Base-by-base conservation (phyloP, 495 filamentous ascomycete genomes). In the Clohesyomyces aquaticus region DNA sequence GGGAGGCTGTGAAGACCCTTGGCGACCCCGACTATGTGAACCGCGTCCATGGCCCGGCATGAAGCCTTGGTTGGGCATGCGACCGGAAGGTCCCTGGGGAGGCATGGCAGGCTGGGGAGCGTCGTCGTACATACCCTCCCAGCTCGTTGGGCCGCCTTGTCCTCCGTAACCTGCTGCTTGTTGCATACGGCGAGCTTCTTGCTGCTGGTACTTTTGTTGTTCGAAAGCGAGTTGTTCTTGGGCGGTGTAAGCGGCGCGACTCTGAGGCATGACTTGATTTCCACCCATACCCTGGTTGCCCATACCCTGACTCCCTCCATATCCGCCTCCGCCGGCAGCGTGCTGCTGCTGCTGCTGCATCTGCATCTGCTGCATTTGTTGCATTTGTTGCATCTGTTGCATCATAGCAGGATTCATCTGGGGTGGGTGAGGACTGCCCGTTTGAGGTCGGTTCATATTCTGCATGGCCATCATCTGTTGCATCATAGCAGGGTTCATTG, bases 81-180 rank as follows among this genome's bases (percentile, higher is more conserved):
- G 80, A 52, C 79, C 78, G 26, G 82, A 78, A 22, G 82, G 82
- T 50, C 83, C 83, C 2, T 75, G 73, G 14, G 69, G 69, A 52
- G 79, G 79, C 58, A 87, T 83, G 59, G 87, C 86, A 9, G 92
- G 92, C 70, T 93, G 91, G 22, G 95, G 95, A 1, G 96, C 91
- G 73, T 97, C 94, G 73, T 98, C 94, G 74, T 98, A 98, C 94
- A 98, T 98, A 57, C 94, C 94, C 75, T 98, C 94, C 93, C 94
- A 98, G 22, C 88, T 91, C 22, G 90, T 93, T 23, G 88, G 87
- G 3, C 81, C 82, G 41, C 82, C 83, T 26, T 65, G 46, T 50
- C 54, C 74, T 60, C 68, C 71, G 53, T 72, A 72, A n/a, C 67
- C 71, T 23, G 46, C 60, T 45, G 41, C 22, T 22, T 74, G 71